Conservation (phyloP, 352 stramenopile genomes). For the Phytophthora constricta region DNA sequence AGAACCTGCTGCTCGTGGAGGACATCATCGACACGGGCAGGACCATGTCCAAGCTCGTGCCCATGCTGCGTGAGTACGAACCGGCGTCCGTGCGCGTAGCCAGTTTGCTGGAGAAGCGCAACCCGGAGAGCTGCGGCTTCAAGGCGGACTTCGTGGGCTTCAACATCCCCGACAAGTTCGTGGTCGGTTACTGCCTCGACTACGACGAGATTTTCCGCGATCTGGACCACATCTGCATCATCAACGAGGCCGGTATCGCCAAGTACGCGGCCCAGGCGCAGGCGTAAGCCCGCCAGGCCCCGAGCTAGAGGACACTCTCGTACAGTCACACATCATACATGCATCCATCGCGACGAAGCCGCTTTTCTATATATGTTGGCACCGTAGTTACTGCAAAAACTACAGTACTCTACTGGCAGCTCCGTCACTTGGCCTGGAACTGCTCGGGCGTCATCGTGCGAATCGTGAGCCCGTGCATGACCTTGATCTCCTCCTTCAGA, state of each 20-base stretch:
- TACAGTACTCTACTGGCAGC: no score
- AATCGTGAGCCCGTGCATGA: constrained; percentile 88
- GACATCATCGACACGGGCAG: constrained; percentile 98
- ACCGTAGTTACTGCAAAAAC: no score
- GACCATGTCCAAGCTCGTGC: constrained; percentile 93
- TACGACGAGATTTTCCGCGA: constrained; percentile 98
- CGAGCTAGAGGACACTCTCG: no score
- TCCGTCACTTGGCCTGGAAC: constrained; percentile 63
- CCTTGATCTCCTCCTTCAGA: constrained; percentile 87
- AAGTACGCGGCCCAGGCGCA: constrained; percentile 76
- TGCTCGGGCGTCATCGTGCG: constrained; percentile 82
- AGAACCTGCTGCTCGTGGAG: constrained; percentile 95
- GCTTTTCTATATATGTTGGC: constrained; percentile 31
- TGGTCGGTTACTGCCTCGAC: constrained; percentile 96
- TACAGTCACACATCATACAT: no score
- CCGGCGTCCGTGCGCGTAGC: constrained; percentile 89
- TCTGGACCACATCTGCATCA: constrained; percentile 96
- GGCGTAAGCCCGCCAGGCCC: no score
- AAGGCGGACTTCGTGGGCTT: constrained; percentile 96
- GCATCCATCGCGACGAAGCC: neutral
- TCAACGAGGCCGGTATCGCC: constrained; percentile 92
- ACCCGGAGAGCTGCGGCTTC: constrained; percentile 88
- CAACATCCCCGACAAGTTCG: constrained; percentile 96
- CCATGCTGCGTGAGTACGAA: constrained; percentile 80
- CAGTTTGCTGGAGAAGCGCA: constrained; percentile 95